Evolutionary conservation across 1,139 yeast genomes (phyloP).

Genomic region (Hansenula lynferdii): DNA sequence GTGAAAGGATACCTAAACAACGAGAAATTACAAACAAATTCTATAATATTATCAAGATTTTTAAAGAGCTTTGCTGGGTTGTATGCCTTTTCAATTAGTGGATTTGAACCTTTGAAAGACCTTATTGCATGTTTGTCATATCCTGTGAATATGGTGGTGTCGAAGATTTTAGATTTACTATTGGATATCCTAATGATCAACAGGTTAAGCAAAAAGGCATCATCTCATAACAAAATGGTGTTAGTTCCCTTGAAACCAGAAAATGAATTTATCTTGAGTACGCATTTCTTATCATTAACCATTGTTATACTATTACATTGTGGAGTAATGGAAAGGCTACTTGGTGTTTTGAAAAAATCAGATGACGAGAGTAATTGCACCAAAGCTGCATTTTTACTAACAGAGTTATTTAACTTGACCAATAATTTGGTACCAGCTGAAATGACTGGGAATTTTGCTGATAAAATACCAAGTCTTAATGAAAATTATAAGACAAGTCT

Average conservation of each 20-base stretch:
- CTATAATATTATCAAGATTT: constrained; percentile 54
- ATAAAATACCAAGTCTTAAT: constrained; percentile 5
- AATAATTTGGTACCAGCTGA: constrained; percentile 38
- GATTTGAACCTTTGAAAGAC: constrained; percentile 52
- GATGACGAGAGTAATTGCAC: constrained; percentile 41
- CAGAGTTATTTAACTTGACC: constrained; percentile 57
- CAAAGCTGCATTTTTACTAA: constrained; percentile 59
- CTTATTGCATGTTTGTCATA: constrained; percentile 60
- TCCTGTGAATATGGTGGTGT: constrained; percentile 53
- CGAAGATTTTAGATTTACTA: constrained; percentile 63
- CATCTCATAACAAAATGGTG: constrained; percentile 16
- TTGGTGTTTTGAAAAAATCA: constrained; percentile 42
- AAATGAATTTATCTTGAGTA: constrained; percentile 30
- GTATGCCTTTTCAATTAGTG: constrained; percentile 55
- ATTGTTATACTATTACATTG: constrained; percentile 50
- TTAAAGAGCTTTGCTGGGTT: constrained; percentile 78
- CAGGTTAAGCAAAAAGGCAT: constrained; percentile 31
- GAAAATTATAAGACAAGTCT: background rate
- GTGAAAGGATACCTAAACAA: constrained; percentile 39
- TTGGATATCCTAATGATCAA: constrained; percentile 62
- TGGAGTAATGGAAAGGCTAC: constrained; percentile 47
- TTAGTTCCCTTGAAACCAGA: constrained; percentile 24
- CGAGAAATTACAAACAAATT: constrained; percentile 57
- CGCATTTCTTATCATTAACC: constrained; percentile 63
- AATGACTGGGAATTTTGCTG: constrained; percentile 3